A percentile compares a stretch with the other conserved stretches of the same genome.
Evolutionary conservation across 2,329 filamentous ascomycete genomes (phyloP).

Genomic region (Chalaropsis thielavioides): DNA sequence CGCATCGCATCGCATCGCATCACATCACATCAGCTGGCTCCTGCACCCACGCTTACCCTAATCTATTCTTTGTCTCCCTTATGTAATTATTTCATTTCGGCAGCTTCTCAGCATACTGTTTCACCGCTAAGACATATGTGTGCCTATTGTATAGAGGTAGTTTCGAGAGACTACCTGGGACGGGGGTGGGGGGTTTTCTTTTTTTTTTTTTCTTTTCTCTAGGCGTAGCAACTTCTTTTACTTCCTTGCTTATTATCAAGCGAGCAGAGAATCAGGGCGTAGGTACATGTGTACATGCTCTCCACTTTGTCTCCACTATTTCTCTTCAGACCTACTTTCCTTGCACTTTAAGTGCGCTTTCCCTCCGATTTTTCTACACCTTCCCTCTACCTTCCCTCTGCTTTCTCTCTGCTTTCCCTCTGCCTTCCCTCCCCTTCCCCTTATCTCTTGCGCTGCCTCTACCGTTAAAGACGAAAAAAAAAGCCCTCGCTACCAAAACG

Average conservation of each 20-base stretch:
- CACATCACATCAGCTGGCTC: too few relatives aligned
- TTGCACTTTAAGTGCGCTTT: neutral
- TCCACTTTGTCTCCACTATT: neutral
- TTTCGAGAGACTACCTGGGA: neutral
- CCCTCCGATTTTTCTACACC: neutral
- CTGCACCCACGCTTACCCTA: neutral
- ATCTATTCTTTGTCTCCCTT: neutral
- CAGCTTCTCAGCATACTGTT: neutral
- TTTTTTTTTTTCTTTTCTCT: neutral
- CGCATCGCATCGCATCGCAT: neutral
- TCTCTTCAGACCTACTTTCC: neutral
- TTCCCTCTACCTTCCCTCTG: neutral
- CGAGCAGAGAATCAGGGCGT: too few relatives aligned
- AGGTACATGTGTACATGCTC: neutral
- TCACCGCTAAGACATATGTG: neutral
- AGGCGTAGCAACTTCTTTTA: neutral
- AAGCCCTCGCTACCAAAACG: neutral
- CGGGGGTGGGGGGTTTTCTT: neutral
- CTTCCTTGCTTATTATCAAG: too few relatives aligned
- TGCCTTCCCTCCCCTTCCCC: neutral
- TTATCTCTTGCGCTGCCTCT: neutral
- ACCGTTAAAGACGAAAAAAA: neutral
- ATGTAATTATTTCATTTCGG: neutral
- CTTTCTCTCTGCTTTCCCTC: neutral
- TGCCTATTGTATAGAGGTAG: neutral